These are phyloP conservation scores for Gillenia trifoliata DNA, from an alignment of 306 rosid genomes.

Conservation along the genomic window DNA sequence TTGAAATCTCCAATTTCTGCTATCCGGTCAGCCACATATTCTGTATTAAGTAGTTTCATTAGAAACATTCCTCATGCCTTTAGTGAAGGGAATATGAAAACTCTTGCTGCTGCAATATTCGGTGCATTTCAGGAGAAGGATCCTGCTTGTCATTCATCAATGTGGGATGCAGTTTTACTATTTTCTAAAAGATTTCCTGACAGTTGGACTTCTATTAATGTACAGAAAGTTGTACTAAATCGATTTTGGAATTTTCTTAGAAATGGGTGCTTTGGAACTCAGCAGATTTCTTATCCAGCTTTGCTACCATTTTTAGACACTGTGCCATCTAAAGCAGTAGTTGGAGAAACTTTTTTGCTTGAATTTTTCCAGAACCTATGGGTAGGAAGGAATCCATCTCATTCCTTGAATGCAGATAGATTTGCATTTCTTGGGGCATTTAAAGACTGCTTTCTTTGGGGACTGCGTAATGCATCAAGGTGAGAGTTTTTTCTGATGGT, in stretches of 20 bases:
- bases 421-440: conserved; percentile 65
- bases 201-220: conserved; percentile 69
- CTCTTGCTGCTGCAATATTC: conserved; percentile 60
- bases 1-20: conserved; percentile 67
- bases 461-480: conserved; percentile 76
- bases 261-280: conserved; percentile 93
- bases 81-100: conserved; percentile 65
- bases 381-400: conserved; percentile 61
- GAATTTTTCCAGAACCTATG: conserved; percentile 78
- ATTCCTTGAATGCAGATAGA: conserved; percentile 51
- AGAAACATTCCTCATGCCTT: conserved; percentile 71
- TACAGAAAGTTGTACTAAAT: conserved; percentile 67
- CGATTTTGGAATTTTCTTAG: conserved; percentile 82
- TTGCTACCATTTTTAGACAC: conserved; percentile 66
- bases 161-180: conserved; percentile 86
- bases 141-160: conserved; percentile 73
- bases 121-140: conserved; percentile 93
- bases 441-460: conserved; percentile 87
- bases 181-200: conserved; percentile 75
- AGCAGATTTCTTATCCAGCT: conserved; percentile 76
- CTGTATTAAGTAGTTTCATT: conserved; percentile 63
- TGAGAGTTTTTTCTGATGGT: conserved; percentile 19
- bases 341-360: conserved; percentile 63
- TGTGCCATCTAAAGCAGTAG: conserved; percentile 62
- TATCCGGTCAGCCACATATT: conserved; percentile 80